These are phyloP conservation scores for Phytopythium oedochilum DNA, from an alignment of 352 stramenopile species.

Conservation along the genomic window DNA sequence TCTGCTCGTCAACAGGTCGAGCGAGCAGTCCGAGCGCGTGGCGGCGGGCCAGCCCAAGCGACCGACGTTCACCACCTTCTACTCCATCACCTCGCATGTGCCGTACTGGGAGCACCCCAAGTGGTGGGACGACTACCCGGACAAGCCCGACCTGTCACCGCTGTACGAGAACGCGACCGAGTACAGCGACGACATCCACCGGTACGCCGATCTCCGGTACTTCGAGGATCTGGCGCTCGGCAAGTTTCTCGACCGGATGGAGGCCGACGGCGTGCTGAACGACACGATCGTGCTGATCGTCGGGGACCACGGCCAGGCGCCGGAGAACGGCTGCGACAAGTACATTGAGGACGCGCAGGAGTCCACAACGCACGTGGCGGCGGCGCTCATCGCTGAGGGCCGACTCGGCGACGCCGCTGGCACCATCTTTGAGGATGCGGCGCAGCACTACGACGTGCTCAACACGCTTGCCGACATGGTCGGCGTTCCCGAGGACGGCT, in stretches of 20 bases:
- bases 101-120: conserved; percentile 25
- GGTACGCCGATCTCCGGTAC: conserved; percentile 44
- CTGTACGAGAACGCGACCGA: conserved; percentile 20
- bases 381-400: conserved; percentile 27
- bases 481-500: conserved; percentile 22
- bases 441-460: conserved; percentile 34
- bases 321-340: conserved; percentile 23
- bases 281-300: conserved; percentile 53
- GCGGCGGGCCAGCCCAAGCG: conserved; percentile 18
- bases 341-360: conserved; percentile 24
- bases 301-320: conserved; percentile 41
- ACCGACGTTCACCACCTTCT: conserved; percentile 48
- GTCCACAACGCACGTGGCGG: conserved; percentile 23
- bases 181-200: conserved; percentile 17
- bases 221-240: conserved; percentile 43
- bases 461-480: conserved; percentile 40
- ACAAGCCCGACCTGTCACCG: conserved; percentile 31
- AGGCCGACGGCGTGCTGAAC: conserved; percentile 31
- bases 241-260: conserved; percentile 49
- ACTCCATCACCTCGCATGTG: conserved; percentile 55
- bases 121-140: conserved; percentile 24
- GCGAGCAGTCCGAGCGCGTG: conserved; percentile 21
- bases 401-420: conserved; percentile 19
- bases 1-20: conserved; percentile 43
- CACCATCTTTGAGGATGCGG: conserved; percentile 20